Evolutionary conservation across 2,329 filamentous ascomycete genomes (phyloP).

Genomic region (Boeremia exigua): DNA sequence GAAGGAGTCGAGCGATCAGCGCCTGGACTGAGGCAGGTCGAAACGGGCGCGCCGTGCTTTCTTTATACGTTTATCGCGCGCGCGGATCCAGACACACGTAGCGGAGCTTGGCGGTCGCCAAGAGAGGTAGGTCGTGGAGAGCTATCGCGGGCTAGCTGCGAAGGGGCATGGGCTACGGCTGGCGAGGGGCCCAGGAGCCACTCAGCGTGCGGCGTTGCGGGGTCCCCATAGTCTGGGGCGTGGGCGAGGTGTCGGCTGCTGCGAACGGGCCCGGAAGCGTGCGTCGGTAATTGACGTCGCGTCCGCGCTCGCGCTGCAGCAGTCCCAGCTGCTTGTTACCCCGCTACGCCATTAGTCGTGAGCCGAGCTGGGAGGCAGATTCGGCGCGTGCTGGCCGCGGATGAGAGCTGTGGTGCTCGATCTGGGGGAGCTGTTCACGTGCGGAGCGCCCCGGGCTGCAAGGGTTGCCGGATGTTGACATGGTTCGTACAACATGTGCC

Average conservation of each 20-base stretch:
- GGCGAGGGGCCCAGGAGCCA: not conserved
- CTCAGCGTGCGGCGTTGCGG: not conserved
- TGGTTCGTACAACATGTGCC: not conserved
- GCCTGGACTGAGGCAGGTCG: conserved; percentile 8
- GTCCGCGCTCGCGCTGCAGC: not conserved
- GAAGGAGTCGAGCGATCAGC: not conserved
- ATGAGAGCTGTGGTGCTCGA: not conserved
- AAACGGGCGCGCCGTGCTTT: conserved; percentile 10
- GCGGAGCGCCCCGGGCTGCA: not conserved
- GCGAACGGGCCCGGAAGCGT: conserved; percentile 12
- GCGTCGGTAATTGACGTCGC: conserved; percentile 16
- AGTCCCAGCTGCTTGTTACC: conserved; percentile 11
- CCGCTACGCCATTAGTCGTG: conserved; percentile 17
- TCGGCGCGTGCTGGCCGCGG: not conserved
- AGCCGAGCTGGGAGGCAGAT: not conserved
- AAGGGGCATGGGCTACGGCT: not conserved
- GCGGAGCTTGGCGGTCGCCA: conserved; percentile 9
- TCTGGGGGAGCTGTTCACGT: not conserved
- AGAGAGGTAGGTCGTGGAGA: not conserved
- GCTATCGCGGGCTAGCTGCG: not conserved
- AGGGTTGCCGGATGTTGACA: not conserved
- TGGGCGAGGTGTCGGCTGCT: conserved; percentile 13
- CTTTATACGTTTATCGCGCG: conserved; percentile 8
- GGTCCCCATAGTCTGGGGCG: conserved; percentile 2
- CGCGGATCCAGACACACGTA: conserved; percentile 2